These are phyloP conservation scores for Coemansia sp. DNA, from an alignment of 192 early-diverging fungal genomes.

Conservation along the genomic window DNA sequence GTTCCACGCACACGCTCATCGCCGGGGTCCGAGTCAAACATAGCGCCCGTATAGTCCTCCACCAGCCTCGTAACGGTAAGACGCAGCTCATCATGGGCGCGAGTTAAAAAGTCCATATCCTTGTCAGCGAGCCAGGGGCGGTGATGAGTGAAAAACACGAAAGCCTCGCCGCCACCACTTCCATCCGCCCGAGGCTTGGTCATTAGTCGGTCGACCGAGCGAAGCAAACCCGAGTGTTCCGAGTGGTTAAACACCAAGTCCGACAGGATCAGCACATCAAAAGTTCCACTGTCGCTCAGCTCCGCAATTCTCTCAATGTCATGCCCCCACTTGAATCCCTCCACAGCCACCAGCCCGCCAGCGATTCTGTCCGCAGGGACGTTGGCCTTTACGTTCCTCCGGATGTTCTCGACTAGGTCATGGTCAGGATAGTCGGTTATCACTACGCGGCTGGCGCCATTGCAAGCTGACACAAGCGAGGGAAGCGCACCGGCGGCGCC, in stretches of 20 bases:
- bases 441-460: slow-evolving; percentile 67
- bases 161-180: slow-evolving; percentile 53
- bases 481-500: slow-evolving; percentile 84
- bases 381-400: slow-evolving; percentile 61
- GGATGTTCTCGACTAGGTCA: slow-evolving; percentile 74
- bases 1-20: slow-evolving; percentile 74
- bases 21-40: slow-evolving; percentile 89
- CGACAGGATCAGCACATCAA: slow-evolving; percentile 79
- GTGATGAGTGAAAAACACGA: slow-evolving; percentile 84
- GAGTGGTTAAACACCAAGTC: slow-evolving; percentile 90
- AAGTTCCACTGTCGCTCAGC: slow-evolving; percentile 30
- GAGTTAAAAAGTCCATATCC: slow-evolving; percentile 81
- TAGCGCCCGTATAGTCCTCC: slow-evolving; percentile 67
- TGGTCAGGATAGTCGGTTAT: slow-evolving; percentile 58
- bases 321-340: slow-evolving; percentile 45
- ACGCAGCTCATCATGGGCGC: slow-evolving; percentile 63
- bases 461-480: slow-evolving; percentile 66
- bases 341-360: slow-evolving; percentile 21
- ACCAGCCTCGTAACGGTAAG: slow-evolving; percentile 69
- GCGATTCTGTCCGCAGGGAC: slow-evolving; percentile 53
- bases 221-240: slow-evolving; percentile 74
- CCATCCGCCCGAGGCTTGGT: slow-evolving; percentile 26
- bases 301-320: slow-evolving; percentile 32
- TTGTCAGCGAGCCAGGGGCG: slow-evolving; percentile 72
- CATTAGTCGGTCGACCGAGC: slow-evolving; percentile 63